Percentiles rank a stretch among this genome's conserved stretches.
phyloP scores from a whole-genome alignment of 2,329 filamentous ascomycete genomes.

The Biscogniauxia mediterranea region DNA sequence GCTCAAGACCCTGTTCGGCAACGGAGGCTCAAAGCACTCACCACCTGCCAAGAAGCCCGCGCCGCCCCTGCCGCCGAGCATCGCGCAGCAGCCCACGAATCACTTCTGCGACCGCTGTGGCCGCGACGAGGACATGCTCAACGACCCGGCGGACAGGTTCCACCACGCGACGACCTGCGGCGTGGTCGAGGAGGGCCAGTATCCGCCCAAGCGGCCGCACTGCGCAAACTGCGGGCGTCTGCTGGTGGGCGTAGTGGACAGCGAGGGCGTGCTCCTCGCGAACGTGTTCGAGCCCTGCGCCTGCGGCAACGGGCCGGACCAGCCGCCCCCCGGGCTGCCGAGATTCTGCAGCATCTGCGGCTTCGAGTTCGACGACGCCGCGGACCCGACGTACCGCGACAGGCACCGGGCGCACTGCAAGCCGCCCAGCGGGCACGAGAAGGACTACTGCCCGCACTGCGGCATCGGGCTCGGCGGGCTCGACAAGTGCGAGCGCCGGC shows the following conservation, averaged over 20 bases:
- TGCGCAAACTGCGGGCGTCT: constrained; percentile 10
- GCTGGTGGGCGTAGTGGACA: not conserved
- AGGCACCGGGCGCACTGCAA: constrained; percentile 6
- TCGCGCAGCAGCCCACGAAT: not conserved
- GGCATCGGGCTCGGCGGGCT: constrained; percentile 6
- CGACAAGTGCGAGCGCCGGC: not conserved
- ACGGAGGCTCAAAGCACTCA: not conserved
- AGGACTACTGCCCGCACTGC: constrained; percentile 15
- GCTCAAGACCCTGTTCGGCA: constrained; percentile 11
- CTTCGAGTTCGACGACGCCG: constrained; percentile 11
- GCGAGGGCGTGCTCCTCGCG: no score
- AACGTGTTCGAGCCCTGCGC: not conserved
- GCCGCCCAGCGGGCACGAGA: constrained; percentile 1
- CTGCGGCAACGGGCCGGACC: not conserved
- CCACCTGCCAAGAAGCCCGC: no score
- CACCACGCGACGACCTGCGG: constrained; percentile 5
- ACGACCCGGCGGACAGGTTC: constrained; percentile 6
- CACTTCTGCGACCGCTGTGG: constrained; percentile 19
- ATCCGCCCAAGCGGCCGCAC: not conserved
- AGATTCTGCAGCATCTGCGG: constrained; percentile 11
- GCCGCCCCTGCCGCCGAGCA: not conserved
- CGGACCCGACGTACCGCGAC: constrained; percentile 15
- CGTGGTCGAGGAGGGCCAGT: not conserved
- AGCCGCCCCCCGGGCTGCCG: not conserved
- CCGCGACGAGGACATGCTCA: constrained; percentile 8